Evolutionary conservation across 1,284 basidiomycete species (phyloP).

Genomic region (Cyathus pygmaeus): DNA sequence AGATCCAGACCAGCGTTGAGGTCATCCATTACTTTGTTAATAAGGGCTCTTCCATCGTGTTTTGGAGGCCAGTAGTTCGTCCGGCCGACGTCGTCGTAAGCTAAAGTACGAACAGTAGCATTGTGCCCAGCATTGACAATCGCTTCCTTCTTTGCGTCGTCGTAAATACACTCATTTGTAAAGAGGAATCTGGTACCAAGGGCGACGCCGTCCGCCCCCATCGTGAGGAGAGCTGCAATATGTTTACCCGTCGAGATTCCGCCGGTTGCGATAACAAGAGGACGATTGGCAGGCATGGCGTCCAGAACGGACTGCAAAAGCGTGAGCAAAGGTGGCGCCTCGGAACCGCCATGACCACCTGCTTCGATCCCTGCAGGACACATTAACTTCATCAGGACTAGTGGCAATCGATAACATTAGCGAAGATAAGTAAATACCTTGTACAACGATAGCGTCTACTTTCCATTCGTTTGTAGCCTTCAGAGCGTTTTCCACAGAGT

Average conservation of each 20-base stretch:
- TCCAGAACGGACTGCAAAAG: constrained; percentile 59
- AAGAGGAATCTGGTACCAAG: constrained; percentile 68
- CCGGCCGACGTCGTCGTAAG: constrained; percentile 59
- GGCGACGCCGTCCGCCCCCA: constrained; percentile 64
- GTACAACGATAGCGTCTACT: constrained; percentile 50
- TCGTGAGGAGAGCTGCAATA: constrained; percentile 60
- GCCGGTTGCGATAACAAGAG: constrained; percentile 61
- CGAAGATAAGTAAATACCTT: constrained; percentile 33
- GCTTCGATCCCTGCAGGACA: constrained; percentile 62
- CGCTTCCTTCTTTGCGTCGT: constrained; percentile 53
- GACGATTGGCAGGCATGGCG: constrained; percentile 45
- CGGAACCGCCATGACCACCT: constrained; percentile 66
- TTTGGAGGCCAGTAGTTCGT: constrained; percentile 62
- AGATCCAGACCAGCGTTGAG: constrained; percentile 28
- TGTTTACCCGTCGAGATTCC: constrained; percentile 58
- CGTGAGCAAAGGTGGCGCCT: constrained; percentile 59
- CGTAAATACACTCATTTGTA: constrained; percentile 62
- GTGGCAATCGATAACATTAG: not conserved
- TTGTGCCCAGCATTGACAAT: constrained; percentile 56
- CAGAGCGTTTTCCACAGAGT: constrained; percentile 43
- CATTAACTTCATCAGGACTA: not conserved
- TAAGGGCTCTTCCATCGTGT: constrained; percentile 56
- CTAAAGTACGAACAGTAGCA: constrained; percentile 56
- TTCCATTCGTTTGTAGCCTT: constrained; percentile 40
- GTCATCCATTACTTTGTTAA: constrained; percentile 42